A percentile compares a stretch with the other conserved stretches of the same genome.
phyloP scores from a whole-genome alignment of 768 basidiomycete genomes.

The Hygrophorus pudorinus region DNA sequence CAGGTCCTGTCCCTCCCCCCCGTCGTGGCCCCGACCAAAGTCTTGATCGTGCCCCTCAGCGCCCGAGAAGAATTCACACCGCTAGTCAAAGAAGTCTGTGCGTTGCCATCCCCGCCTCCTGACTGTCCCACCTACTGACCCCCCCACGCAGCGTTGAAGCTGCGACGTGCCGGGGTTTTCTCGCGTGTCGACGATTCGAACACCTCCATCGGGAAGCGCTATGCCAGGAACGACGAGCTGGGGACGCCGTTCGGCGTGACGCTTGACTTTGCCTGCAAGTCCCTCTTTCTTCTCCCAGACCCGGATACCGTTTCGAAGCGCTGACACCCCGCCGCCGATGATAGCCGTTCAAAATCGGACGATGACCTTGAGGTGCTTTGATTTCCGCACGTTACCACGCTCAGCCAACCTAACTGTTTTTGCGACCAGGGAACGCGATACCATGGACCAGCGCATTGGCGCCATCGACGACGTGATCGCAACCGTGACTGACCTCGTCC shows the following conservation, averaged over 20 bases:
- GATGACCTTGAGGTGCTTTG: conserved; percentile 80
- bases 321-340: conserved; percentile 3
- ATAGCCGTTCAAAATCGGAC: conserved; percentile 86
- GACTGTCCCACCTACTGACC: conserved; percentile 4
- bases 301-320: conserved; percentile 1
- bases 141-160: conserved; percentile 57
- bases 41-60: conserved; percentile 91
- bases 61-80: conserved; percentile 77
- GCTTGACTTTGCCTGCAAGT: conserved; percentile 80
- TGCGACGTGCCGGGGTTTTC: conserved; percentile 84
- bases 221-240: conserved; percentile 95
- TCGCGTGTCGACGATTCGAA: conserved; percentile 94
- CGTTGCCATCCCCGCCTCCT: conserved; percentile 29
- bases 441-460: conserved; percentile 88
- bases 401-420: neutral
- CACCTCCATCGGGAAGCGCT: conserved; percentile 91
- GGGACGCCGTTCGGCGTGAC: conserved; percentile 97
- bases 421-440: conserved; percentile 78
- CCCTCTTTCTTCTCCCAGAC: conserved; percentile 1
- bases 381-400: conserved; percentile 1
- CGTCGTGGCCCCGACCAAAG: too few relatives aligned
- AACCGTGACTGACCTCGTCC: conserved; percentile 68
- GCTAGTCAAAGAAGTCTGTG: conserved; percentile 83
- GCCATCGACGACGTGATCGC: conserved; percentile 80
- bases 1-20: conserved; percentile 88